Conservation (phyloP, 2,329 filamentous ascomycete species). For the Aspergillus bombycis region DNA sequence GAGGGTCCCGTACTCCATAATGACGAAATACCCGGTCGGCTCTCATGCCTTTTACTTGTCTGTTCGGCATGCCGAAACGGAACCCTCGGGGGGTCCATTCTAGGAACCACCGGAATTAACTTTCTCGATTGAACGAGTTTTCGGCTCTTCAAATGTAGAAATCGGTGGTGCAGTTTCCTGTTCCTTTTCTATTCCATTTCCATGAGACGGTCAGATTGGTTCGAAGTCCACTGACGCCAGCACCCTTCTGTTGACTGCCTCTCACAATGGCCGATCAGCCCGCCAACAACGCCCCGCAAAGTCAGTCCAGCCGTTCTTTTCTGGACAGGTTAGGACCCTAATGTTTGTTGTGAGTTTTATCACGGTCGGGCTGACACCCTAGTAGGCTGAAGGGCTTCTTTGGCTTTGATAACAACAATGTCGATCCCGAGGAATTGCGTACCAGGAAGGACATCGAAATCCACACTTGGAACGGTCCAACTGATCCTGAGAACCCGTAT, state of each 20-base stretch:
- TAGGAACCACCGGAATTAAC: not conserved
- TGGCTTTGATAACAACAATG: not conserved
- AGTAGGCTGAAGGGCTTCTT: not conserved
- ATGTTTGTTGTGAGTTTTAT: not conserved
- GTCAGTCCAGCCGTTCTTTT: constrained; percentile 1
- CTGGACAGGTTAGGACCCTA: not conserved
- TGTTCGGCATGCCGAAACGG: constrained; percentile 3
- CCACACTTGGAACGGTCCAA: constrained; percentile 32
- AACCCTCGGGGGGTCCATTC: not conserved
- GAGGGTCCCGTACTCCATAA: not conserved
- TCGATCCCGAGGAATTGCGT: constrained; percentile 22
- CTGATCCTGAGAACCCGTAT: constrained; percentile 37
- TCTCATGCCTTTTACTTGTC: not conserved
- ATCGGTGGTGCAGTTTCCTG: not conserved
- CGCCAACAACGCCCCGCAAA: not conserved
- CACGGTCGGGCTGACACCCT: not conserved
- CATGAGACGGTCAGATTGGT: not conserved
- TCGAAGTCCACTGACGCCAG: not conserved
- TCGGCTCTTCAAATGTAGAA: not conserved
- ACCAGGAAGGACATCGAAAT: constrained; percentile 29
- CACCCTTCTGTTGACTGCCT: not conserved
- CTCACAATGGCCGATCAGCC: constrained; percentile 1
- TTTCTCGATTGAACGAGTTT: not conserved
- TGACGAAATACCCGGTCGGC: constrained; percentile 3
- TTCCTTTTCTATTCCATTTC: not conserved